phyloP scores from a whole-genome alignment of 2,329 filamentous ascomycete genomes.

The Aspergillus hiratsukae region DNA sequence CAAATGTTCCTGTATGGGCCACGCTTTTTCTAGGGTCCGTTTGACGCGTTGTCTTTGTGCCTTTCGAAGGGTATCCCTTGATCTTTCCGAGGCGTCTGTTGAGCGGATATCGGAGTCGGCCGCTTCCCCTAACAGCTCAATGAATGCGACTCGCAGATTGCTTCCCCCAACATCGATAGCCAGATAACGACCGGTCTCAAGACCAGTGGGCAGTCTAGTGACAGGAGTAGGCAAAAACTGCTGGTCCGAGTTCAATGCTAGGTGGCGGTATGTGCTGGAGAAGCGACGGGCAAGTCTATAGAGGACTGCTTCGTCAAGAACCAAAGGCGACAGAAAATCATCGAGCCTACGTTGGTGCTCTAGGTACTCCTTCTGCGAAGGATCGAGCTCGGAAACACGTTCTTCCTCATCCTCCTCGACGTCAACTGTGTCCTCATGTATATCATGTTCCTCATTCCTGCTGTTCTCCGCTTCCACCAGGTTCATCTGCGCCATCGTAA shows the following conservation, averaged over 20 bases:
- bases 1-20: slow-evolving; percentile 52
- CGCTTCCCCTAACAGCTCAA: slow-evolving; percentile 47
- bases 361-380: slow-evolving; percentile 24
- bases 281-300: slow-evolving; percentile 45
- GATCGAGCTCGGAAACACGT: slow-evolving; percentile 24
- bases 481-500: slow-evolving; percentile 23
- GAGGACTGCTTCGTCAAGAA: slow-evolving; percentile 39
- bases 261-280: slow-evolving; percentile 40
- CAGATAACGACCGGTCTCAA: slow-evolving; percentile 52
- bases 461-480: slow-evolving; percentile 20
- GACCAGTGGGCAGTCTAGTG: slow-evolving; percentile 45
- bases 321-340: slow-evolving; percentile 39
- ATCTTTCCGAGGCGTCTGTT: slow-evolving; percentile 33
- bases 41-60: slow-evolving; percentile 45
- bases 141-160: slow-evolving; percentile 54
- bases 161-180: slow-evolving; percentile 56
- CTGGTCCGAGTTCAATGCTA: slow-evolving; percentile 42
- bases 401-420: slow-evolving; percentile 35
- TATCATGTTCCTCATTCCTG: slow-evolving; percentile 26
- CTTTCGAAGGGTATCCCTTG: slow-evolving; percentile 42
- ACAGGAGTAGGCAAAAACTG: slow-evolving; percentile 47
- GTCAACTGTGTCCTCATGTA: slow-evolving; percentile 27
- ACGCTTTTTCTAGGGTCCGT: slow-evolving; percentile 47
- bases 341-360: slow-evolving; percentile 34
- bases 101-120: slow-evolving; percentile 32